Evolutionary conservation across 768 basidiomycete species (phyloP).

Genomic region (Postia placenta): DNA sequence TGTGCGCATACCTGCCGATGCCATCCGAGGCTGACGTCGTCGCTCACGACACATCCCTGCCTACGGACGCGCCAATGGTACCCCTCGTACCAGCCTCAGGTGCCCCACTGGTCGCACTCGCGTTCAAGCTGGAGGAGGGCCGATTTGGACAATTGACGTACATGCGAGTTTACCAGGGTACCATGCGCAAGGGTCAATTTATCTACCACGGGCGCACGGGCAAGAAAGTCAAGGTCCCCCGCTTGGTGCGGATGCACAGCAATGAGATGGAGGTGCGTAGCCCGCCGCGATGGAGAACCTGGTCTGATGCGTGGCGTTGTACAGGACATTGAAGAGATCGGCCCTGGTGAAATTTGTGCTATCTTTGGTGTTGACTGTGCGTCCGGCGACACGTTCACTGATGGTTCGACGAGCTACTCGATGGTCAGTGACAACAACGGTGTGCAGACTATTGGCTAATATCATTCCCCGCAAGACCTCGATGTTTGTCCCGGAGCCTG

Average conservation of each 20-base stretch:
- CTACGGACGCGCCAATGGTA: conserved; percentile 60
- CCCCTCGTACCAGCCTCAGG: conserved; percentile 76
- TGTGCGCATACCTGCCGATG: conserved; percentile 91
- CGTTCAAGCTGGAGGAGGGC: conserved; percentile 98
- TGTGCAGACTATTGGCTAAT: neutral
- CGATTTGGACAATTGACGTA: conserved; percentile 97
- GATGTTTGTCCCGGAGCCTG: conserved; percentile 98
- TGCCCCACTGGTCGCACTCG: conserved; percentile 87
- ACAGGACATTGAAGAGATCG: conserved; percentile 87
- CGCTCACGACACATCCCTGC: conserved; percentile 78
- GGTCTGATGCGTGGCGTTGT: neutral
- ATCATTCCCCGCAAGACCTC: conserved; percentile 55
- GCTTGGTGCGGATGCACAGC: conserved; percentile 95
- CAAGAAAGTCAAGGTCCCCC: conserved; percentile 95
- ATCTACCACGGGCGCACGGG: conserved; percentile 93
- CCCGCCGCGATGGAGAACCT: neutral
- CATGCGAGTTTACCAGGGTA: conserved; percentile 97
- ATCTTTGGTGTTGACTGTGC: conserved; percentile 99
- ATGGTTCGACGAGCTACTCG: conserved; percentile 82
- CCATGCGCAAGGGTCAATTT: conserved; percentile 74
- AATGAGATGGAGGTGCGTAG: conserved; percentile 92
- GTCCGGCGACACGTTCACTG: conserved; percentile 96
- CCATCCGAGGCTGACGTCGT: conserved; percentile 73
- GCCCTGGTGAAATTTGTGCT: conserved; percentile 98
- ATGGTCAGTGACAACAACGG: conserved; percentile 52